Evolutionary conservation across 2,329 filamentous ascomycete species (phyloP), one percentile per base, ranked within the genome.

Genomic region (Domatiomyces catenatus): DNA sequence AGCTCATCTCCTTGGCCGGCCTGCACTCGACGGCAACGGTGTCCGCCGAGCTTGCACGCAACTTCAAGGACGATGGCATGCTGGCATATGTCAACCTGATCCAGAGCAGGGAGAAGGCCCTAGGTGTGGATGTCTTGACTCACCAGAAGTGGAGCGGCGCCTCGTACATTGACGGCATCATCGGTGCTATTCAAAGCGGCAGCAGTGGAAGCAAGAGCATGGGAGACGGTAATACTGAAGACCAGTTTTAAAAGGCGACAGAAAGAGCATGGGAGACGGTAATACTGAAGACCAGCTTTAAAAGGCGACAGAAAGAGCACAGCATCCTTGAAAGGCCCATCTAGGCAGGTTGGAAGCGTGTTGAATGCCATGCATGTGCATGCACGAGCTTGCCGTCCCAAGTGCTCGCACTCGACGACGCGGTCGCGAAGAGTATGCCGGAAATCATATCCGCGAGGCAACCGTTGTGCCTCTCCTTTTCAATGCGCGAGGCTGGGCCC

Each of bases 1-100:
- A 83, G 66, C 69, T 83, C 43, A 80, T 83, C 56, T 79, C 76
- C 6, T 69, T 82, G 2, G 79, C 79, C 1, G 79, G 79, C 18
- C 61, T 83, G n/a, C 79, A 83, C 63, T 74, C 69, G 32, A 81
- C 75, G 2, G 79, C 79, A 2, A 80, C 77, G 1, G 76, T 81
- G 44, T 79, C 76, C 0, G 73, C 81, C 52, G 86, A 95, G 69
- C 74, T 98, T 17, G 84, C 87, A 8, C 78, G 78, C 53, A 77
- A 74, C 5, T 98, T 94, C 72, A 93, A 87, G 71, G 77, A 81
- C 12, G 84, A 95, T 50, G 92, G 92, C 50, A 98, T 98, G 92
- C 75, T 92, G 62, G 90, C 92, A 0, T 98, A 98, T 63, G 92
- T 96, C n/a, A 85, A 94, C 52, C 71, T 95, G 0, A 82, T 98